Percentiles rank a stretch among this genome's conserved stretches.
These are phyloP conservation scores for Puccinia coronata DNA, from an alignment of 1,284 basidiomycete genomes.

Conservation along the genomic window DNA sequence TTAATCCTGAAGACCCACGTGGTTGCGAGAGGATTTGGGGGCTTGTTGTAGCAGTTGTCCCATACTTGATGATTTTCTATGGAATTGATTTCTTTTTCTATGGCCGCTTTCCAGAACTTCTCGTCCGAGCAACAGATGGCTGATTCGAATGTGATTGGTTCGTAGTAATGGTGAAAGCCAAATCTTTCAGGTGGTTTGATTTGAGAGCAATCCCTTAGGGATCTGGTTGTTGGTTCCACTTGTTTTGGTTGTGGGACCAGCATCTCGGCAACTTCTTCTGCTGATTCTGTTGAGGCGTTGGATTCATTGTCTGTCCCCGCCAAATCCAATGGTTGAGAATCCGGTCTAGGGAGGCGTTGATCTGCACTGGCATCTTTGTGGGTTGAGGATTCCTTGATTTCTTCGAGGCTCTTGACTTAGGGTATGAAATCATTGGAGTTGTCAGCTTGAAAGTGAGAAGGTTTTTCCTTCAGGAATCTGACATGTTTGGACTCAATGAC, in stretches of 20 bases:
- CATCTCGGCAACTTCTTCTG: background rate
- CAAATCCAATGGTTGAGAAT: background rate
- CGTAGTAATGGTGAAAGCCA: conserved; percentile 16
- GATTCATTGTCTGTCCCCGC: background rate
- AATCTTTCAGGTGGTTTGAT: background rate
- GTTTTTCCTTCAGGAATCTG: background rate
- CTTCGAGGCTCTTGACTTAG: background rate
- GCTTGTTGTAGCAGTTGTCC: background rate
- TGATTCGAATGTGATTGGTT: conserved; percentile 9
- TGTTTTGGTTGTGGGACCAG: background rate
- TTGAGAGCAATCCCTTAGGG: background rate
- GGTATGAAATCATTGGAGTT: background rate
- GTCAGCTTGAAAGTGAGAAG: background rate
- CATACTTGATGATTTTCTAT: conserved; percentile 12
- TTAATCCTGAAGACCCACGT: conserved; percentile 15
- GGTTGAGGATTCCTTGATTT: background rate
- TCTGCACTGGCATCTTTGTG: background rate
- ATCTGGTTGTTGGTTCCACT: background rate
- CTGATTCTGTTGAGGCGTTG: background rate
- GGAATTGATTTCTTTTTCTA: background rate
- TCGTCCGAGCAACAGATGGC: background rate
- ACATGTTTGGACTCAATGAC: conserved; percentile 3
- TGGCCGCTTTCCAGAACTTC: background rate
- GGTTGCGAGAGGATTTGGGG: background rate
- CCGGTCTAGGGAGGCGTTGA: background rate